Percentiles rank a stretch among this genome's conserved stretches.
Conservation (phyloP, 306 rosid genomes). For the Acacia confusa region DNA sequence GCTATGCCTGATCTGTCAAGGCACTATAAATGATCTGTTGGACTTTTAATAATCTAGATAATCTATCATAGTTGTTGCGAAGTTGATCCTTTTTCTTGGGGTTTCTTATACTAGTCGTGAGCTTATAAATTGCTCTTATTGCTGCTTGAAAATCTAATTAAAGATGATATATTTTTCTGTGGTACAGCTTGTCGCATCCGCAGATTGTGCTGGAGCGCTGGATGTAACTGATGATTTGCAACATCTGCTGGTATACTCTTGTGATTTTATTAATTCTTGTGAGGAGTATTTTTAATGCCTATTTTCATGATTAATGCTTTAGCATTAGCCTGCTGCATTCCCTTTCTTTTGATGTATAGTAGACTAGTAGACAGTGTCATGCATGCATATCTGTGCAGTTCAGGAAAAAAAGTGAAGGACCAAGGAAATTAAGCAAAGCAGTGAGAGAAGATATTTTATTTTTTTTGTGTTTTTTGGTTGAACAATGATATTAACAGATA, state of each 20-base stretch:
- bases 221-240: slow-evolving; percentile 94
- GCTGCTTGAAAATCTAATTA: slow-evolving; percentile 28
- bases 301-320: slow-evolving; percentile 7
- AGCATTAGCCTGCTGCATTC: not conserved
- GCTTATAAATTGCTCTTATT: slow-evolving; percentile 10
- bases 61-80: not conserved
- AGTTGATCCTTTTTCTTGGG: not conserved
- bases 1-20: not conserved
- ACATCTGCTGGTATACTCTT: slow-evolving; percentile 68
- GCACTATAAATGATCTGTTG: not conserved
- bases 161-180: slow-evolving; percentile 60
- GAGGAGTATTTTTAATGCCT: not conserved
- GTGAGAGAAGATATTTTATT: not conserved
- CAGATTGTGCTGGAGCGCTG: slow-evolving; percentile 98
- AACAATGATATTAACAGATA: not conserved
- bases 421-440: not conserved
- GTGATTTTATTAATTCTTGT: slow-evolving; percentile 11
- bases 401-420: not conserved
- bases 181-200: slow-evolving; percentile 95
- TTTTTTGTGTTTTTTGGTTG: not conserved
- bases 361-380: not conserved
- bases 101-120: not conserved
- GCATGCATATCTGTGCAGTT: not conserved
- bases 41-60: not conserved
- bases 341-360: not conserved